Conservation (phyloP, 768 basidiomycete species). For the Leucocoprinus leucothites region DNA sequence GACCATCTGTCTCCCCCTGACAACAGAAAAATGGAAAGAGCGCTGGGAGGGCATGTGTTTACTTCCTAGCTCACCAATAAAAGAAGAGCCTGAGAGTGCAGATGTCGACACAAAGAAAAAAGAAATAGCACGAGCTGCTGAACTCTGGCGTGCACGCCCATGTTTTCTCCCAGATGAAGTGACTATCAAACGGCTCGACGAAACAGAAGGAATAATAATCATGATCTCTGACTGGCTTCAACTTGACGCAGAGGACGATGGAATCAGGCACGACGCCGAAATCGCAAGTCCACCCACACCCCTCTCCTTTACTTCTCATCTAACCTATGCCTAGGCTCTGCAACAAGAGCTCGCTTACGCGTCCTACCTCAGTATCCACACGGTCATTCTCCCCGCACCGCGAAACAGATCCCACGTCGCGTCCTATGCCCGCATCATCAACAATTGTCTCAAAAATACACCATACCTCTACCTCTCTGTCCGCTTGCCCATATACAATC, state of each 20-base stretch:
- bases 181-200: conserved; percentile 84
- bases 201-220: conserved; percentile 67
- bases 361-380: conserved; percentile 83
- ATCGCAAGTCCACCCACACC: conserved; percentile 65
- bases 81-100: conserved; percentile 5
- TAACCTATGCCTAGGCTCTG: conserved; percentile 62
- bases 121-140: conserved; percentile 63
- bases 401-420: conserved; percentile 79
- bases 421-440: conserved; percentile 91
- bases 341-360: conserved; percentile 92
- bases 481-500: conserved; percentile 80
- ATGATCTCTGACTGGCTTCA: conserved; percentile 95
- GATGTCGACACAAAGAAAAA: conserved; percentile 25
- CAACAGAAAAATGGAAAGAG: conserved; percentile 80
- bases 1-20: conserved; percentile 79
- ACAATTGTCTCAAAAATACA: conserved; percentile 65
- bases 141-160: conserved; percentile 84
- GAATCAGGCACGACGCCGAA: conserved; percentile 94
- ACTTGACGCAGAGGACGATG: conserved; percentile 88
- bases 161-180: conserved; percentile 82
- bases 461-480: conserved; percentile 81
- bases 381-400: conserved; percentile 87
- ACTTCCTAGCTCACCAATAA: conserved; percentile 36
- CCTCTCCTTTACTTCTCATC: conserved; percentile 14
- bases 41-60: conserved; percentile 92